These are phyloP conservation scores for Elsinoe arachidis DNA, from an alignment of 2,329 filamentous ascomycete species.

Conservation along the genomic window DNA sequence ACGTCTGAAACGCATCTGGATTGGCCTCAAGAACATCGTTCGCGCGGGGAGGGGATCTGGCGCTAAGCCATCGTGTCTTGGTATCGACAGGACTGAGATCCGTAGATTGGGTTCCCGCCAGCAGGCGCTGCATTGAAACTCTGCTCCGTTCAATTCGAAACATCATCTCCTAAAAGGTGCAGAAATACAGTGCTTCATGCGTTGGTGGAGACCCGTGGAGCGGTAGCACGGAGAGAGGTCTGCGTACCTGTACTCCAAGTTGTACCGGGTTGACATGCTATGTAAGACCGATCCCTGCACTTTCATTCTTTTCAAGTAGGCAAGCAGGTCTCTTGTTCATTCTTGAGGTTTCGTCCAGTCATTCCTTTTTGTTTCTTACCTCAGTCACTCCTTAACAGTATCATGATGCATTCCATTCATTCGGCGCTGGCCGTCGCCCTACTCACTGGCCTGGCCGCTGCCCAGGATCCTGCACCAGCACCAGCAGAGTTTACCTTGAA, in stretches of 20 bases:
- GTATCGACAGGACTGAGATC: not conserved
- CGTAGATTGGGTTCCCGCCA: not conserved
- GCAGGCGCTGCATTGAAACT: not conserved
- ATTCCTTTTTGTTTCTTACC: not conserved
- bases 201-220: not conserved
- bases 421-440: conserved; percentile 4
- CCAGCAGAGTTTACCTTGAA: not conserved
- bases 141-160: not conserved
- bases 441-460: not conserved
- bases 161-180: not conserved
- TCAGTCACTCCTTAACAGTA: not conserved
- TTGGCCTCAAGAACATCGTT: not conserved
- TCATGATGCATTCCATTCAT: conserved; percentile 1
- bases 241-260: not conserved
- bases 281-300: not conserved
- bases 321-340: conserved; percentile 1
- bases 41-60: not conserved
- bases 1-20: not conserved
- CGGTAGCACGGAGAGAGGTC: not conserved
- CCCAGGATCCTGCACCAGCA: not conserved
- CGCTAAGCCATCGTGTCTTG: not conserved
- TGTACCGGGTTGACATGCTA: too few relatives aligned
- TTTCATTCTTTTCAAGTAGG: not conserved
- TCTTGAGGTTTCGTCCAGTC: not conserved
- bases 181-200: not conserved